Evolutionary conservation across 2,329 filamentous ascomycete genomes (phyloP), one percentile per base, ranked within the genome.

Genomic region (Penicillium sp.): DNA sequence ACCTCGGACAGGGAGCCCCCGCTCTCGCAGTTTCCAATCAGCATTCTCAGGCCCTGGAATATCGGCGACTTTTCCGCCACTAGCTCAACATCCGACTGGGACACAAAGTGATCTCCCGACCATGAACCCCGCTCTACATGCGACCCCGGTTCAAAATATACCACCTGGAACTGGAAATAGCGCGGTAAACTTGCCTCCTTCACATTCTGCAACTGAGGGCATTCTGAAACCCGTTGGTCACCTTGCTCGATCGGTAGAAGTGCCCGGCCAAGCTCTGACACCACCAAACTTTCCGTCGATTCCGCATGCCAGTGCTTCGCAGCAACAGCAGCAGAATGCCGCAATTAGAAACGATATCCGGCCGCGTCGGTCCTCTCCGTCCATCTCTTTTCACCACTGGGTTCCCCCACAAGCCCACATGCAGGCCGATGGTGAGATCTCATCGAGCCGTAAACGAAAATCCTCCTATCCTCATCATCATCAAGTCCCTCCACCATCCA

Each of bases 351-450:
- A 30, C 4, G 48, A 49, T 9, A 8, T 18, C n/a, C 41, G 36
- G 31, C 33, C 51, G 22, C 39, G 43, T 28, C 47, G 44, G 10
- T 18, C 44, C 14, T 51, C 51, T 11, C 42, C 48, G 22, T 38
- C 42, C n/a, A 47, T 57, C 16, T 45, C 49, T 8, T 55, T 57
- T 22, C 55, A 55, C 25, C 55, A 57, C 30, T 57, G 50, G 49
- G 35, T 45, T 22, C 55, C 55, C 14, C 27, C 24, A 20, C 46
- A 41, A 8, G 7, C 40, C 28, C 49, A 49, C 24, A 8, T 25
- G 44, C 13, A 42, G 28, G 9, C 27, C 8, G 24, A 38, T 7
- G 25, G 27, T 18, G 27, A 45, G 16, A 39, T 5, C 33, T 46
- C 43, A 16, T 46, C 49, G 24, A 30, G 10, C 36, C 55, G 46